Percentiles rank a stretch among this genome's conserved stretches.
Conservation (phyloP, 2,329 filamentous ascomycete genomes). For the Magnaporthiopsis incrustans region DNA sequence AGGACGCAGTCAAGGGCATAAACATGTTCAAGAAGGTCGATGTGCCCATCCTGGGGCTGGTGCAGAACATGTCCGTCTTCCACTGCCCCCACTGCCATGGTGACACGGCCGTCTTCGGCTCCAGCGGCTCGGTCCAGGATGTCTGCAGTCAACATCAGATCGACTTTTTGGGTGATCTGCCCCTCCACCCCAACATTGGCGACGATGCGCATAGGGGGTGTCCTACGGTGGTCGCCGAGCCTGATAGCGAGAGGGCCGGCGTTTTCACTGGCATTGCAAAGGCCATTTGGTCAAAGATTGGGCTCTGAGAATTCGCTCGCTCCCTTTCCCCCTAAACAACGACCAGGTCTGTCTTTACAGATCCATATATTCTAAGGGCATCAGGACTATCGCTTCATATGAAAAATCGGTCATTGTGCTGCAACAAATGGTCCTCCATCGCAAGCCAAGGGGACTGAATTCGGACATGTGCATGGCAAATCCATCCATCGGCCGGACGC, state of each 20-base stretch:
- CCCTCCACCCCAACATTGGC: conserved; percentile 78
- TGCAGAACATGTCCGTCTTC: conserved; percentile 88
- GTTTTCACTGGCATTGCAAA: conserved; percentile 67
- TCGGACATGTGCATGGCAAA: background rate
- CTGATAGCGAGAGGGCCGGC: conserved; percentile 61
- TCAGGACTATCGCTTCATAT: too few relatives aligned
- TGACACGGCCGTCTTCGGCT: conserved; percentile 70
- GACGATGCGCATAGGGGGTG: conserved; percentile 80
- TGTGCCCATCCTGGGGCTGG: conserved; percentile 74
- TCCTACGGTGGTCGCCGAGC: conserved; percentile 84
- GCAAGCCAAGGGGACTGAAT: background rate
- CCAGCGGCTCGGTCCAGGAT: conserved; percentile 50
- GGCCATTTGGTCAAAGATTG: conserved; percentile 39
- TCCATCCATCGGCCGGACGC: background rate
- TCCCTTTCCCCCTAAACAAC: background rate
- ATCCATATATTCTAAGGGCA: too few relatives aligned
- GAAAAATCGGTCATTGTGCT: too few relatives aligned
- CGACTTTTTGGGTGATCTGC: conserved; percentile 80
- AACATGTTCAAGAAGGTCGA: conserved; percentile 86
- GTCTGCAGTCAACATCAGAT: conserved; percentile 68
- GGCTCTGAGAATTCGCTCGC: conserved; percentile 11
- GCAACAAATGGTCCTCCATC: background rate
- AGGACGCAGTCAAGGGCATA: conserved; percentile 85
- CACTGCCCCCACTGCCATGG: conserved; percentile 69
- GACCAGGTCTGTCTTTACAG: too few relatives aligned